A percentile compares a stretch with the other conserved stretches of the same genome.
Evolutionary conservation across 108 stramenopile species (phyloP).

Genomic region (Fistulifera solaris): DNA sequence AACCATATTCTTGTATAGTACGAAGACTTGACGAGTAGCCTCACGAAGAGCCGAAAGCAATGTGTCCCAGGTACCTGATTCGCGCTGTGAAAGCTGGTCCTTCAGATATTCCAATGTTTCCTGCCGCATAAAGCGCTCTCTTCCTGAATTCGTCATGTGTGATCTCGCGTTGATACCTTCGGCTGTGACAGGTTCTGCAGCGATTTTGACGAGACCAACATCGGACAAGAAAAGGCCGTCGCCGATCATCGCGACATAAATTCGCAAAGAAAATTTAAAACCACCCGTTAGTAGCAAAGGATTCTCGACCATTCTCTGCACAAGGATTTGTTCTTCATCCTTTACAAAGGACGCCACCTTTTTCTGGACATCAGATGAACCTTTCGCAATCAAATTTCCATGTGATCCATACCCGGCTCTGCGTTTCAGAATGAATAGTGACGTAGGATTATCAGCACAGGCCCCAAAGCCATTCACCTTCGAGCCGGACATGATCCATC

Average conservation of each 20-base stretch:
- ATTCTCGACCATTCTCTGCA: slow-evolving; percentile 59
- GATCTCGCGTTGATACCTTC: slow-evolving; percentile 13
- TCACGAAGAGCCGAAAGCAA: slow-evolving; percentile 11
- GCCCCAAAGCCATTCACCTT: no score
- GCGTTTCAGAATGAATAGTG: slow-evolving; percentile 48
- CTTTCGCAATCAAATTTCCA: slow-evolving; percentile 43
- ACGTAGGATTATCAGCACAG: no score
- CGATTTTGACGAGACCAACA: slow-evolving; percentile 59
- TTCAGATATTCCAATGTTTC: slow-evolving; percentile 33
- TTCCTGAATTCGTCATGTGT: slow-evolving; percentile 76
- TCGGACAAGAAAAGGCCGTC: slow-evolving; percentile 34
- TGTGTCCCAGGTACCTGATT: slow-evolving; percentile 1
- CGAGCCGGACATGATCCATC: no score
- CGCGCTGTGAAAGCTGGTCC: slow-evolving; percentile 2
- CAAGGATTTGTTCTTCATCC: slow-evolving; percentile 20
- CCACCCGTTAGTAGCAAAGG: slow-evolving; percentile 30
- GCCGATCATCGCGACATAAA: slow-evolving; percentile 53
- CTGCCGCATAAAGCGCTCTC: slow-evolving; percentile 39
- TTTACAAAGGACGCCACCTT: background rate
- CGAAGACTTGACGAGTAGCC: slow-evolving; percentile 4
- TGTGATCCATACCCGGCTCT: slow-evolving; percentile 68
- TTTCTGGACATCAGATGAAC: slow-evolving; percentile 8
- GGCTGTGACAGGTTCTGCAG: slow-evolving; percentile 18
- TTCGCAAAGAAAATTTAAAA: slow-evolving; percentile 59
- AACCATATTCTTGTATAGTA: slow-evolving; percentile 2